Evolutionary conservation across 1,284 basidiomycete genomes (phyloP), one percentile per base, ranked within the genome.

Genomic region (Rhizoctonia solani): DNA sequence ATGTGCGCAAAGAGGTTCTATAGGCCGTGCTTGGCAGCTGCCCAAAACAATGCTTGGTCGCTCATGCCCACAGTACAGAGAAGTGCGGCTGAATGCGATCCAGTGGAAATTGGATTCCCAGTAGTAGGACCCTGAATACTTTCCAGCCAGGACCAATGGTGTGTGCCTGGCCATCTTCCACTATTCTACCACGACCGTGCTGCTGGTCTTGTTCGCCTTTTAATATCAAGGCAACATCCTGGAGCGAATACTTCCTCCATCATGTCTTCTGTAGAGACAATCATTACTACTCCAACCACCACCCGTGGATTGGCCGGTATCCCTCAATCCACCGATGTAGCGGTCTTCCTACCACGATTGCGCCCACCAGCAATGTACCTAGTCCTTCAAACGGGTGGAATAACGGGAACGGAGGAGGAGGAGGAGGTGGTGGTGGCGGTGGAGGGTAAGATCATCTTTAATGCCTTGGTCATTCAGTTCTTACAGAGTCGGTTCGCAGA

Each of bases 221-320:
- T 44, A 44, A 21, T 21, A 4, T 44, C 19, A 21, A 21, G 19
- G n/a, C 19, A 16, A 16, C 5, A 16, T 21, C 41, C n/a, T 44
- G 41, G 14, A 16, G 19, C 19, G 5, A 16, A 4, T 5, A 21
- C 14, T 16, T 16, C 5, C 5, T 4, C 19, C 41, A 16, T 44
- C 14, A 16, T 21, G 19, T n/a, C 41, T 16, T n/a, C 41, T 21
- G 19, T 16, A 16, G 41, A 44, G 16, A 39, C 37, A 16, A 44
- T 4, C 19, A 16, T 44, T 21, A 44, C 41, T 44, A 16, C 19
- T 16, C 11, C 47, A 23, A 19, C 23, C 27, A 23, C 11, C 21
- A 50, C 44, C 23, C 58, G 59, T 3, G n/a, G 34, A 4, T 47
- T 63, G 19, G 59, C 59, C 11, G 59, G 59, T 23, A 52, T 63